Conservation (phyloP, 2,329 filamentous ascomycete species). For the Penicillium sp. region DNA sequence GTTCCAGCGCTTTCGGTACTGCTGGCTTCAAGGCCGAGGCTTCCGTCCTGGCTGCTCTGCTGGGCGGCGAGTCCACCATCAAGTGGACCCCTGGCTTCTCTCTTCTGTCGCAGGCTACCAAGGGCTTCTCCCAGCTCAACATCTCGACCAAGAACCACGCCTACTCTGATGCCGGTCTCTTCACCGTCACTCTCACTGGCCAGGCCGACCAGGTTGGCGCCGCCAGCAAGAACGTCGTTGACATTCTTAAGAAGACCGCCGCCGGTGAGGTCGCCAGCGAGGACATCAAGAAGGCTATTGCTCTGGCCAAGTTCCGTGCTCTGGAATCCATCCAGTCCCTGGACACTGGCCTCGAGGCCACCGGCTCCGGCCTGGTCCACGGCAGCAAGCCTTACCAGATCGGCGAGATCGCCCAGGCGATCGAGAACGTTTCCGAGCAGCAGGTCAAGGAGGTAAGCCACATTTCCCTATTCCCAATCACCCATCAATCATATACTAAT, state of each 20-base stretch:
- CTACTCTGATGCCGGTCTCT: constrained; percentile 93
- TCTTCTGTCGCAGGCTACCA: constrained; percentile 78
- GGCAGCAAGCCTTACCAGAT: constrained; percentile 83
- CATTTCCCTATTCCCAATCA: constrained; percentile 1
- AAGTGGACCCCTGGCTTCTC: constrained; percentile 97
- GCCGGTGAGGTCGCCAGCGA: constrained; percentile 78
- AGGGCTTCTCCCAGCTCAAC: constrained; percentile 67
- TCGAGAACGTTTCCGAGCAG: constrained; percentile 81
- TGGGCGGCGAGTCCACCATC: constrained; percentile 87
- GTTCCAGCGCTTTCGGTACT: constrained; percentile 73
- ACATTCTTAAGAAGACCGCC: constrained; percentile 80
- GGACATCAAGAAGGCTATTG: constrained; percentile 87
- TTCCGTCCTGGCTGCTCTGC: constrained; percentile 81
- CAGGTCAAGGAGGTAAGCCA: constrained; percentile 80
- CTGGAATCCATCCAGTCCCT: constrained; percentile 81
- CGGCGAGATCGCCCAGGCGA: constrained; percentile 74
- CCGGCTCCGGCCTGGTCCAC: constrained; percentile 81
- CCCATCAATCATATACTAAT: constrained; percentile 22
- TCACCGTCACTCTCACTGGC: constrained; percentile 81
- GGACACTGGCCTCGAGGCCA: constrained; percentile 76
- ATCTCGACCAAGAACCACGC: constrained; percentile 76
- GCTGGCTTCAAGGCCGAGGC: constrained; percentile 86
- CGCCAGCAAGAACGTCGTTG: constrained; percentile 76
- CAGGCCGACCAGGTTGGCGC: constrained; percentile 72
- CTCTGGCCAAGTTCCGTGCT: constrained; percentile 90